phyloP scores from a whole-genome alignment of 163 green algal species.

The Chlorella variabilis region DNA sequence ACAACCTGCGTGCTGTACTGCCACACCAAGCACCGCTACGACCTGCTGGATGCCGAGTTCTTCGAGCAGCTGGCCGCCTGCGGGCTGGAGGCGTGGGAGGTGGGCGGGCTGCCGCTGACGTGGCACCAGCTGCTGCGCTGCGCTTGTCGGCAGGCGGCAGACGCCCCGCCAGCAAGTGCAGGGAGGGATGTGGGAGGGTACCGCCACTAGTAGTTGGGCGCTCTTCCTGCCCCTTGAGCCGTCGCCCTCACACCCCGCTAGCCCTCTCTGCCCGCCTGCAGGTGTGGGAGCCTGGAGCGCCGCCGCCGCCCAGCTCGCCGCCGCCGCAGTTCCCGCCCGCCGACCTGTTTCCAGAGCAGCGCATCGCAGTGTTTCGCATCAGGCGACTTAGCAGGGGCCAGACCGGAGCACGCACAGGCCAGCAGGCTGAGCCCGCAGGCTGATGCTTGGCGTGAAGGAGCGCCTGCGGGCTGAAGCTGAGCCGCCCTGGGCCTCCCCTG shows the following conservation, averaged over 20 bases:
- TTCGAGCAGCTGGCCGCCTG: slow-evolving; percentile 46
- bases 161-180: no score
- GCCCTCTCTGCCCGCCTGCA: neutral
- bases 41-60: slow-evolving; percentile 57
- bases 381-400: no score
- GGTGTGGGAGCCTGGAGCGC: slow-evolving; percentile 38
- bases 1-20: slow-evolving; percentile 58
- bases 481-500: no score
- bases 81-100: slow-evolving; percentile 58
- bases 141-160: neutral
- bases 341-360: slow-evolving; percentile 67
- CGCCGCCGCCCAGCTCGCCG: slow-evolving; percentile 48
- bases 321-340: slow-evolving; percentile 49
- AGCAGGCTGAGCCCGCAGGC: neutral
- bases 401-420: neutral
- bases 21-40: slow-evolving; percentile 66
- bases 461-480: no score
- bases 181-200: no score
- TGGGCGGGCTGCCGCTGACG: neutral
- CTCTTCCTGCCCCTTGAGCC: no score
- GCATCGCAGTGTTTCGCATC: slow-evolving; percentile 65
- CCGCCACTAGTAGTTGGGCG: no score
- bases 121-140: neutral
- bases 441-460: no score
- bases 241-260: no score